A percentile compares a stretch with the other conserved stretches of the same genome.
phyloP scores from a whole-genome alignment of 1,139 yeast genomes.

The Kodamaea suecica region DNA sequence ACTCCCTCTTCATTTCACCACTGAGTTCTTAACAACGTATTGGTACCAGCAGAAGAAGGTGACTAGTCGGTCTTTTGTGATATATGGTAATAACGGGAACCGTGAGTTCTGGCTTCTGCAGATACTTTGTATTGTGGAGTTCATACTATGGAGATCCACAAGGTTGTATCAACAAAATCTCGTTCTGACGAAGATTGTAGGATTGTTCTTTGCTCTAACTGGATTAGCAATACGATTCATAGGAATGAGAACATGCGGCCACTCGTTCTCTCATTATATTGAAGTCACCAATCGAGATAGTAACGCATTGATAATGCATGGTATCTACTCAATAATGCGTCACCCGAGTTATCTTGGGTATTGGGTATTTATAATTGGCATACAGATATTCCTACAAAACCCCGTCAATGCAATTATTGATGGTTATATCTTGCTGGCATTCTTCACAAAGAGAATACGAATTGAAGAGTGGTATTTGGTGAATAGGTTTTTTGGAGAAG shows the following conservation, averaged over 20 bases:
- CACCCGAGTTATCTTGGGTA: constrained; percentile 48
- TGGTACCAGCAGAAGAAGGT: constrained; percentile 27
- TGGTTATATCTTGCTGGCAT: constrained; percentile 21
- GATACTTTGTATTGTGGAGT: constrained; percentile 26
- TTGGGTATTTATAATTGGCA: constrained; percentile 34
- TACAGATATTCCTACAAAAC: constrained; percentile 30
- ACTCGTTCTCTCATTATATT: constrained; percentile 33
- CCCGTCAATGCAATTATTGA: constrained; percentile 19
- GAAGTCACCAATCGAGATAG: constrained; percentile 12
- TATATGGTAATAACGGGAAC: constrained; percentile 38
- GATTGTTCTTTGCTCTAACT: constrained; percentile 14
- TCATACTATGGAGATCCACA: constrained; percentile 9
- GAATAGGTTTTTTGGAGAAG: constrained; percentile 27
- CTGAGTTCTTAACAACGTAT: constrained; percentile 30
- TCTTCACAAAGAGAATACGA: constrained; percentile 33
- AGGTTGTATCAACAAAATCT: constrained; percentile 1
- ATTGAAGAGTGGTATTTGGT: constrained; percentile 38
- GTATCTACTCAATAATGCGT: constrained; percentile 29
- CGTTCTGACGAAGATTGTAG: constrained; percentile 11
- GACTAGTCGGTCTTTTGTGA: constrained; percentile 31
- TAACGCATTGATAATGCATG: constrained; percentile 27
- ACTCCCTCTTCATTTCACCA: constrained; percentile 25
- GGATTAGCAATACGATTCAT: constrained; percentile 28
- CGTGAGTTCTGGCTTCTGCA: constrained; percentile 33
- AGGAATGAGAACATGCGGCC: constrained; percentile 38